Evolutionary conservation across 2,329 filamentous ascomycete genomes (phyloP).

Genomic region (Exophiala spinifera): DNA sequence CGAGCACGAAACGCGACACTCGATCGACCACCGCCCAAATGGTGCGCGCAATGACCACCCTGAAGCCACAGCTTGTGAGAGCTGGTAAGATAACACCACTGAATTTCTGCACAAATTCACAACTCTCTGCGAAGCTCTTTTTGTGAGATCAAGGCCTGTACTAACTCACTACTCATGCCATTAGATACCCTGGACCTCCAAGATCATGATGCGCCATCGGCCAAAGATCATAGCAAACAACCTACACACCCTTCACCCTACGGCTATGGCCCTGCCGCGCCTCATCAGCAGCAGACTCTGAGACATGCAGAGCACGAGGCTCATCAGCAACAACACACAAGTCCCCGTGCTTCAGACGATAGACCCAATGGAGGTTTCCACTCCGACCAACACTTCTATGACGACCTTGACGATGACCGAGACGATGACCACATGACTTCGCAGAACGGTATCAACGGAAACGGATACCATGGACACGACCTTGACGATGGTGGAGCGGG

Average conservation of each 20-base stretch:
- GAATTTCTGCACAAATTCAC: slow-evolving; percentile 3
- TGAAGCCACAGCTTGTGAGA: slow-evolving; percentile 44
- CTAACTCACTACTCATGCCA: slow-evolving; percentile 12
- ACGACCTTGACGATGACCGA: slow-evolving; percentile 59
- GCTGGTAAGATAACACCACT: slow-evolving; percentile 38
- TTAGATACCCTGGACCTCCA: slow-evolving; percentile 94
- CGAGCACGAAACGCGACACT: slow-evolving; percentile 19
- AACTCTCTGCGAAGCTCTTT: not conserved
- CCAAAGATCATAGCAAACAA: slow-evolving; percentile 71
- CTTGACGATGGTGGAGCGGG: slow-evolving; percentile 53
- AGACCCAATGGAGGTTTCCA: slow-evolving; percentile 9
- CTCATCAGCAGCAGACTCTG: slow-evolving; percentile 82
- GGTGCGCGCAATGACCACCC: slow-evolving; percentile 28
- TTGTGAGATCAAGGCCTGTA: not conserved
- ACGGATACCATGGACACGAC: slow-evolving; percentile 27
- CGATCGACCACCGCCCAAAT: slow-evolving; percentile 14
- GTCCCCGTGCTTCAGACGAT: slow-evolving; percentile 50
- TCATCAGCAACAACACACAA: slow-evolving; percentile 66
- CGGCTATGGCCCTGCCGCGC: slow-evolving; percentile 59
- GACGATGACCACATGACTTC: slow-evolving; percentile 45
- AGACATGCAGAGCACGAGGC: slow-evolving; percentile 75
- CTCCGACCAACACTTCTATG: slow-evolving; percentile 30
- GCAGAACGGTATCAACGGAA: slow-evolving; percentile 23
- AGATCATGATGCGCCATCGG: slow-evolving; percentile 75
- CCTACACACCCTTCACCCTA: slow-evolving; percentile 50